phyloP scores from a whole-genome alignment of 1,139 yeast genomes.

The Hyphopichia fennica region DNA sequence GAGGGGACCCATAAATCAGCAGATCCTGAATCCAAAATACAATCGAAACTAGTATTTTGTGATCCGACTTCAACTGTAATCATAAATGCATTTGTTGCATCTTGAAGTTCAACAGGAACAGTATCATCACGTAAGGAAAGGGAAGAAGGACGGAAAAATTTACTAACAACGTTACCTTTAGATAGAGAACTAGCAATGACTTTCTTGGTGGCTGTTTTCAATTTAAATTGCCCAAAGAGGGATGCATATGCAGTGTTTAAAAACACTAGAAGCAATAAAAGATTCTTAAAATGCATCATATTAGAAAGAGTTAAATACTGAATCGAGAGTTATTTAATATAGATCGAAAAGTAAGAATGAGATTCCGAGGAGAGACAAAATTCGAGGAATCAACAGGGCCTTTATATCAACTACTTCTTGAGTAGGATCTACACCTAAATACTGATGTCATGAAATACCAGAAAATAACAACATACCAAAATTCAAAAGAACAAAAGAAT shows the following conservation, averaged over 20 bases:
- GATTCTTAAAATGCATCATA: neutral
- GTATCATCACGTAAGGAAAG: neutral
- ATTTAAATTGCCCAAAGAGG: neutral
- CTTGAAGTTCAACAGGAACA: neutral
- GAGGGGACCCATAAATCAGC: conserved; percentile 6
- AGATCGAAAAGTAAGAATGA: too few species aligned
- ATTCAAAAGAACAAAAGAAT: too few species aligned
- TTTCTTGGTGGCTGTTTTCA: neutral
- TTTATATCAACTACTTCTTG: too few species aligned
- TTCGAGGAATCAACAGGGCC: too few species aligned
- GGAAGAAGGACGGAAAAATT: conserved; percentile 1
- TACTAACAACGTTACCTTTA: neutral
- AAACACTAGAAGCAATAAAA: neutral
- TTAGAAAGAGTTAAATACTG: too few species aligned
- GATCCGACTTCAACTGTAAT: conserved; percentile 3
- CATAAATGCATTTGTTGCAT: conserved; percentile 2
- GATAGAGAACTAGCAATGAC: conserved; percentile 3
- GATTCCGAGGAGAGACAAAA: too few species aligned
- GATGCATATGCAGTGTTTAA: neutral
- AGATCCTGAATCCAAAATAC: conserved; percentile 4
- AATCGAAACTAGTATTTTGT: conserved; percentile 1
- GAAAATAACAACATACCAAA: too few species aligned
- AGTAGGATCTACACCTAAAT: too few species aligned
- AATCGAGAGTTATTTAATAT: too few species aligned
- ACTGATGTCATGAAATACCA: too few species aligned